Evolutionary conservation across 805 yeast species (phyloP).

Genomic region (Saccharomyces mikatae): DNA sequence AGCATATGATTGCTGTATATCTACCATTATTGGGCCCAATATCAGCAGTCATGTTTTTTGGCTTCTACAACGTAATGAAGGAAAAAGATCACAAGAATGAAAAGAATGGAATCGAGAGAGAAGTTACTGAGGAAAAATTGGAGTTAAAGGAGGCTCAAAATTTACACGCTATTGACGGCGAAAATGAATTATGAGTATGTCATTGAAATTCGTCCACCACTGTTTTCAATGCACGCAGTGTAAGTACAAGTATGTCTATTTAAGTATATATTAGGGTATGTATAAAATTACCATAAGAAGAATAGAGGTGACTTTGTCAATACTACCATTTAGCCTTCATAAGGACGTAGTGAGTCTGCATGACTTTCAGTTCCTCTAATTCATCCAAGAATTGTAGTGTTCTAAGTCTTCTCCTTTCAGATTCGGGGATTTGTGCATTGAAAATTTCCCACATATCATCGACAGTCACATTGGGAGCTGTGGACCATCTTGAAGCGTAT

Average conservation of each 20-base stretch:
- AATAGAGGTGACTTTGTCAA: neutral
- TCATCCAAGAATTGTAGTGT: slow-evolving; percentile 50
- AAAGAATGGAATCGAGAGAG: neutral
- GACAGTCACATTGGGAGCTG: slow-evolving; percentile 4
- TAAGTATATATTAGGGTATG: slow-evolving; percentile 44
- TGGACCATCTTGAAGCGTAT: slow-evolving; percentile 19
- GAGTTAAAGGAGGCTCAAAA: slow-evolving; percentile 4
- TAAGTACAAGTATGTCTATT: slow-evolving; percentile 16
- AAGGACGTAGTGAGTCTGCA: slow-evolving; percentile 47
- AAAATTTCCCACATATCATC: slow-evolving; percentile 32
- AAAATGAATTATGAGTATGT: neutral
- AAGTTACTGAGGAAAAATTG: neutral
- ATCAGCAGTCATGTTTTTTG: slow-evolving; percentile 51
- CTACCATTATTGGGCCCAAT: slow-evolving; percentile 86
- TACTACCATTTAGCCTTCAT: slow-evolving; percentile 22
- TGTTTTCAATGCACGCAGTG: neutral
- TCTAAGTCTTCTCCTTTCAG: slow-evolving; percentile 37
- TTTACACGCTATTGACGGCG: slow-evolving; percentile 6
- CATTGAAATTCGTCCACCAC: neutral
- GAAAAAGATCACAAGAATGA: slow-evolving; percentile 22
- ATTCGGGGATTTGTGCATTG: slow-evolving; percentile 26
- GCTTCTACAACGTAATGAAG: slow-evolving; percentile 39
- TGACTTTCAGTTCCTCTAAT: slow-evolving; percentile 45
- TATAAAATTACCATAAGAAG: neutral
- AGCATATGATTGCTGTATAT: slow-evolving; percentile 90